A percentile compares a stretch with the other conserved stretches of the same genome.
phyloP scores from a whole-genome alignment of 2,329 filamentous ascomycete genomes.

The Pseudophaeomoniella oleicola region DNA sequence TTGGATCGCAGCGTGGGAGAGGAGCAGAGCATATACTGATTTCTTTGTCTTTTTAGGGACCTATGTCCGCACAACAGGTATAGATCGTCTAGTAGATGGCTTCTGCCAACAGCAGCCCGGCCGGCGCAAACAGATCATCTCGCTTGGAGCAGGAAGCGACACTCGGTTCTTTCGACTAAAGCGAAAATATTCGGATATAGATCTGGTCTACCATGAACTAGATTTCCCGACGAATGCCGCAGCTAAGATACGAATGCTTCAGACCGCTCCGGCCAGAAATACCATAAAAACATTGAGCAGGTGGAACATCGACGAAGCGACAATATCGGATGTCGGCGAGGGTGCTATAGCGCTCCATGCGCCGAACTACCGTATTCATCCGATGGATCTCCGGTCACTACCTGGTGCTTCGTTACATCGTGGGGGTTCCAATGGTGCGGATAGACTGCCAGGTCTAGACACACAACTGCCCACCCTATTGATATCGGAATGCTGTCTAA shows the following conservation, averaged over 20 bases:
- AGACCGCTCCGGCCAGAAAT: constrained; percentile 19
- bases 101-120: constrained; percentile 37
- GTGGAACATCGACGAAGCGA: constrained; percentile 15
- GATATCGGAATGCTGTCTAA: constrained; percentile 88
- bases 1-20: too few relatives aligned
- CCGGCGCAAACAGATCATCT: constrained; percentile 58
- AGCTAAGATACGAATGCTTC: constrained; percentile 40
- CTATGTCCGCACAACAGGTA: constrained; percentile 74
- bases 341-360: constrained; percentile 24
- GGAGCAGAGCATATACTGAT: too few relatives aligned
- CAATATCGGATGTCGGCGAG: constrained; percentile 22
- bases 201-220: constrained; percentile 73
- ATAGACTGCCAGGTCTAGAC: constrained; percentile 32
- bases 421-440: constrained; percentile 10
- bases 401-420: constrained; percentile 13
- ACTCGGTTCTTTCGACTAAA: constrained; percentile 67
- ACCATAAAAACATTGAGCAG: constrained; percentile 15
- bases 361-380: constrained; percentile 39
- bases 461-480: constrained; percentile 60
- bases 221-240: constrained; percentile 68
- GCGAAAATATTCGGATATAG: constrained; percentile 18
- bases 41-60: constrained; percentile 52
- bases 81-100: constrained; percentile 59
- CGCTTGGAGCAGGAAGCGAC: constrained; percentile 85
- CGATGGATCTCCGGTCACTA: constrained; percentile 56